A percentile compares a stretch with the other conserved stretches of the same genome.
Conservation (phyloP, 2,329 filamentous ascomycete species). For the Pseudocercospora crystallina region DNA sequence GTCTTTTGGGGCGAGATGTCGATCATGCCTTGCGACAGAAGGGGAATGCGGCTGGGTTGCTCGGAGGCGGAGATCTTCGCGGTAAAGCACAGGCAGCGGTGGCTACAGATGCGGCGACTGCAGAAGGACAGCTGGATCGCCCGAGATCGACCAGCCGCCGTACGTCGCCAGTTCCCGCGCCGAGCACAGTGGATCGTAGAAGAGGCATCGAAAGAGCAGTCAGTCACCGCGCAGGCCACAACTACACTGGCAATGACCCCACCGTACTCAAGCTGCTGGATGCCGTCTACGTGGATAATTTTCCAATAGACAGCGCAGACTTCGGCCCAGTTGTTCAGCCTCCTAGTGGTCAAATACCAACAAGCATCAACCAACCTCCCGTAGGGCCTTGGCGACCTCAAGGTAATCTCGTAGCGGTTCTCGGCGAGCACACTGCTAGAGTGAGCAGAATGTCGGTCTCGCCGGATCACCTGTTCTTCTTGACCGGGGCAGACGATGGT, state of each 20-base stretch:
- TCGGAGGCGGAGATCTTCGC: conserved; percentile 56
- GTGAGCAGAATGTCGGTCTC: conserved; percentile 80
- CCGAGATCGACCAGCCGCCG: conserved; percentile 36
- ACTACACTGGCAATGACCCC: conserved; percentile 76
- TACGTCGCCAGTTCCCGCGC: conserved; percentile 25
- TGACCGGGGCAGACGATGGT: conserved; percentile 90
- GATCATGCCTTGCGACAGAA: conserved; percentile 46
- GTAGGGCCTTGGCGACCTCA: conserved; percentile 77
- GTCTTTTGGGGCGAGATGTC: conserved; percentile 33
- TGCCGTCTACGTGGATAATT: conserved; percentile 72
- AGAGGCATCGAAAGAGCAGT: conserved; percentile 17
- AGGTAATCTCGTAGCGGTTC: conserved; percentile 80
- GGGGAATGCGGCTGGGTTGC: conserved; percentile 59
- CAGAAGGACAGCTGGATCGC: conserved; percentile 63
- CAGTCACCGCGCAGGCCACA: conserved; percentile 54
- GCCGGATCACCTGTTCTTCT: conserved; percentile 90
- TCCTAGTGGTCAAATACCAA: conserved; percentile 50
- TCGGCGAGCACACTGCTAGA: conserved; percentile 80
- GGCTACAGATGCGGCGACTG: conserved; percentile 62
- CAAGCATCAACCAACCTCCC: conserved; percentile 34
- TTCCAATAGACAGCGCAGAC: conserved; percentile 60
- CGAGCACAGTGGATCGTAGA: conserved; percentile 27
- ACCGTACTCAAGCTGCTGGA: conserved; percentile 68
- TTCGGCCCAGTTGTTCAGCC: conserved; percentile 79
- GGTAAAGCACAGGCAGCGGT: conserved; percentile 65